Evolutionary conservation across 106 monocot species (phyloP), one percentile per base, ranked within the genome.

Genomic region (Ottelia alismoides): DNA sequence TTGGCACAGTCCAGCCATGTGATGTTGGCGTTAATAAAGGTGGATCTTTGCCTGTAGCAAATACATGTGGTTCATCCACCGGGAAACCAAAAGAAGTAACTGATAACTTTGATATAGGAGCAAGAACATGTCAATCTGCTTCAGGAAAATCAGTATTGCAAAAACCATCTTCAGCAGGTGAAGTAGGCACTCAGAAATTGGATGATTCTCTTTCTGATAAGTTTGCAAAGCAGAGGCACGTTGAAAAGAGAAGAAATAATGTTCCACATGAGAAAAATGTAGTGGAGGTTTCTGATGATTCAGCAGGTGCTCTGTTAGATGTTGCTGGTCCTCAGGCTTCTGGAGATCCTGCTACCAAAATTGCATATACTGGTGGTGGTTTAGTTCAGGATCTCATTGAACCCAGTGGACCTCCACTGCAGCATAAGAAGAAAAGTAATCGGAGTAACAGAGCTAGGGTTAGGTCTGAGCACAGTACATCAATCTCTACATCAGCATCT

Each of bases 381-480:
- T 17, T 51, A 22, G 44, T 47, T 10, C 30, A 25, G 52, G 48
- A 45, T 27, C 17, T 17, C 31, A 67, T 51, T 26, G 58, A 49
- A 19, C 11, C 2, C 16, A 67, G 67, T 12, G 74, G 68, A 26
- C 21, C 40, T 28, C 27, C 55, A 30, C 3, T 64, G 25, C 89
- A 67, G 45, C 67, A 70, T 28, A 75, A 53, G 63, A 96, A 74
- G 55, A 88, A 47, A 57, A 69, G 74, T 31, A 70, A 58, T 20
- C 60, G 70, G 23, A 73, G 63, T 25, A 22, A 51, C 6, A 79
- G 58, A 69, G 65, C 60, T 65, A 81, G 70, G 63, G 65, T 50
- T 51, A 78, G 61, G 65, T 10, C 46, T 23, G 84, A 68, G 27
- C 74, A 76, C 30, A 20, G 49, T 31, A 2, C 30, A 55, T 20